Base-by-base conservation (phyloP, 2,329 filamentous ascomycete genomes). In the Parastagonospora avenae region DNA sequence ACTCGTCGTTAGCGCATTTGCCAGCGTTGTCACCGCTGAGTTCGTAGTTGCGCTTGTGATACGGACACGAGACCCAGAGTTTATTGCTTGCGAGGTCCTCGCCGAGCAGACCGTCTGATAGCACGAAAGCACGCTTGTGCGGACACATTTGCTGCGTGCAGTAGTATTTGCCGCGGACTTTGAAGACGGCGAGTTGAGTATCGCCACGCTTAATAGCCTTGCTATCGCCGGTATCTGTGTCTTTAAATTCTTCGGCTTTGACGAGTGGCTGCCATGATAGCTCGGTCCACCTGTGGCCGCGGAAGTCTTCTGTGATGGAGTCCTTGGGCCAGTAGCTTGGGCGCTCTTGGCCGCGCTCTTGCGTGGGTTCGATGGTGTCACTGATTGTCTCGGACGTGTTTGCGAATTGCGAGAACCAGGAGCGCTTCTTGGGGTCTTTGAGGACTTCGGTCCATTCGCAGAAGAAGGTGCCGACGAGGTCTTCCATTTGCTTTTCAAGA, bases 101-200 rank as follows among this genome's bases (percentile, higher is more conserved):
- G 35, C 92, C 92, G 40, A 96, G 82, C 8, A 96, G 77, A 1
- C 91, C 91, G 69, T 96, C 92, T 0, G 88, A 89, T 24, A 96
- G 84, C n/a, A 92, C 88, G 66, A 96, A 96, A 1, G 91, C 87
- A 9, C 91, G 87, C 76, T 93, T 94, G 77, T 96, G 91, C 8
- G 92, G 92, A 71, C 92, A 96, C 92, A 96, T 96, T 70, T 96
- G 91, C 76, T 96, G 92, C 11, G 89, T 89, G 51, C 90, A 89
- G 73, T 93, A 93, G 79, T 87, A 95, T 46, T 83, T 83, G 15
- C 91, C 91, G 46, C 85, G 84, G 55, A 96, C 83, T 64, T 91
- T 89, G 84, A 92, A 96, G 46, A 96, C 79, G 7, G 92, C 91
- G 2, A 96, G 82, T 73, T 96, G 92, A 0, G 91, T 96, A 72